A percentile compares a stretch with the other conserved stretches of the same genome.
These are phyloP conservation scores for Aspergillus wentii DNA, from an alignment of 495 filamentous ascomycete genomes.

Conservation along the genomic window DNA sequence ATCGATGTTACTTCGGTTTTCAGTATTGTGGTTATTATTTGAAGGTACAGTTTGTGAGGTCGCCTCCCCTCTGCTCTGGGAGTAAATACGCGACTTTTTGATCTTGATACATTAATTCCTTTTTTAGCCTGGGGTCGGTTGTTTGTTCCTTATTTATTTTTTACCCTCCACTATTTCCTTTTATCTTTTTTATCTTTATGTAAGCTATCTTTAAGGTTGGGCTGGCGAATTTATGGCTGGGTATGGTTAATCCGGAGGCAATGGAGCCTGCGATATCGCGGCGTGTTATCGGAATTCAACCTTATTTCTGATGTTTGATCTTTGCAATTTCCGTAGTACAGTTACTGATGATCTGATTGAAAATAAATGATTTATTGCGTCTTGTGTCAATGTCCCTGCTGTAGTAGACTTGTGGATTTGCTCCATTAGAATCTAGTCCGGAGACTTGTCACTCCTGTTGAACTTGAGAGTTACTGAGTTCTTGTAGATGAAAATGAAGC, in stretches of 20 bases:
- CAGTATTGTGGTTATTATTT: too few relatives aligned
- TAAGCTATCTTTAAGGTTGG: constrained; percentile 30
- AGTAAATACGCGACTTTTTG: constrained; percentile 1
- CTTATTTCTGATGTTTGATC: constrained; percentile 4
- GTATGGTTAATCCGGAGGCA: constrained; percentile 21
- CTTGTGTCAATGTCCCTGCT: too few relatives aligned
- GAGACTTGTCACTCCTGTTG: too few relatives aligned
- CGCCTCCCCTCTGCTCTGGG: not conserved
- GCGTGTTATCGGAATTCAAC: constrained; percentile 21
- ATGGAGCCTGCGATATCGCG: constrained; percentile 20
- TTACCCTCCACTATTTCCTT: not conserved
- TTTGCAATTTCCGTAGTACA: not conserved
- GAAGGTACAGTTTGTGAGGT: constrained; percentile 1
- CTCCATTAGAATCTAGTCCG: too few relatives aligned
- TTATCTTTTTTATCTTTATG: constrained; percentile 14
- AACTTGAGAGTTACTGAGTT: too few relatives aligned
- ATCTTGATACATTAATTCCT: constrained; percentile 2
- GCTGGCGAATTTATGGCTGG: constrained; percentile 34
- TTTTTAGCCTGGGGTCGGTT: constrained; percentile 10
- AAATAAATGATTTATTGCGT: not conserved
- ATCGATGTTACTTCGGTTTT: constrained; percentile 3
- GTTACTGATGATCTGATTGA: not conserved
- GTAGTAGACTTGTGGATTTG: too few relatives aligned
- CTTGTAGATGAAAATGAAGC: too few relatives aligned
- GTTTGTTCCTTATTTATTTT: constrained; percentile 2